Evolutionary conservation across 108 stramenopile species (phyloP).

Genomic region (Pseudonitzschia pungens): DNA sequence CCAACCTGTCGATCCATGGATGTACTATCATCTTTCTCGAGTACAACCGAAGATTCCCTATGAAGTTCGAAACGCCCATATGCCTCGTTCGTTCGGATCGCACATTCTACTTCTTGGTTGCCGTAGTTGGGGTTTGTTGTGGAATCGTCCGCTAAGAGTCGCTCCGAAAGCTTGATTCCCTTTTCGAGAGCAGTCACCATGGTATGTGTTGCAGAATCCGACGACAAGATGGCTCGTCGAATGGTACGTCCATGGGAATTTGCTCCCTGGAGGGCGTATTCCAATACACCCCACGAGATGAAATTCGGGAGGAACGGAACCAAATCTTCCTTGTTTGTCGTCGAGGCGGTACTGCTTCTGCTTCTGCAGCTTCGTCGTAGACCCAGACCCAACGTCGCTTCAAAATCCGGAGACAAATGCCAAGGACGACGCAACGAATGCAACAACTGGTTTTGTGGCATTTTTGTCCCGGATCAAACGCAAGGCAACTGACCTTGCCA

Average conservation of each 20-base stretch:
- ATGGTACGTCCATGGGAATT: constrained; percentile 20
- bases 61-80: constrained; percentile 76
- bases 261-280: constrained; percentile 26
- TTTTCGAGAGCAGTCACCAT: constrained; percentile 31
- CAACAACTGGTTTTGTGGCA: constrained; percentile 38
- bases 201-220: constrained; percentile 14
- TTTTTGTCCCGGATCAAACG: too few relatives aligned
- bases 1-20: constrained; percentile 28
- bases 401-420: constrained; percentile 18
- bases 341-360: background rate
- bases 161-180: constrained; percentile 37
- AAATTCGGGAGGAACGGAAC: constrained; percentile 30
- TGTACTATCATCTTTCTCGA: constrained; percentile 18
- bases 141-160: constrained; percentile 23
- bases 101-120: constrained; percentile 31
- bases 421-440: constrained; percentile 34
- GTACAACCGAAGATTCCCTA: constrained; percentile 45
- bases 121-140: constrained; percentile 13
- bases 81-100: constrained; percentile 42
- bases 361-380: constrained; percentile 19
- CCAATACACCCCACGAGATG: constrained; percentile 28
- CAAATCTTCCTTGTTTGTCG: background rate
- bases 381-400: background rate
- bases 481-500: too few relatives aligned
- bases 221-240: constrained; percentile 29